Evolutionary conservation across 805 yeast species (phyloP).

Genomic region (Vanderwaltozyma tropicalis): DNA sequence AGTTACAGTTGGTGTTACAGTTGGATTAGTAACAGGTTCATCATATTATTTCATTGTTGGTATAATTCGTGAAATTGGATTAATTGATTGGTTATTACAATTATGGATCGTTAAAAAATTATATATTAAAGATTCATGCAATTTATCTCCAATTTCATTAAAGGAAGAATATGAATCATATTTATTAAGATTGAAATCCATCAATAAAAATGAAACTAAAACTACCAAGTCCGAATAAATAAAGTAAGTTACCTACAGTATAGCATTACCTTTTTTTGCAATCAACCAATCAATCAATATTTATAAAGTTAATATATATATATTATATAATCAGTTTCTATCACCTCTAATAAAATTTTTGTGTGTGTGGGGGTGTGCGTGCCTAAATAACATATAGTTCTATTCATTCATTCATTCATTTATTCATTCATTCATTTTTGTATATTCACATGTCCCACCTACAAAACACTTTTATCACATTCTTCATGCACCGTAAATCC

Average conservation of each 20-base stretch:
- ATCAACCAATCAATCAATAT: too few relatives aligned
- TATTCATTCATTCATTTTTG: too few relatives aligned
- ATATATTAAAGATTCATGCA: conserved; percentile 52
- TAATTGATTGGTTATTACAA: conserved; percentile 52
- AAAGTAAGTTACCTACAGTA: neutral
- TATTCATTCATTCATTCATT: too few relatives aligned
- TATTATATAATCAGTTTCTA: too few relatives aligned
- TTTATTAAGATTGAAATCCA: conserved; percentile 6
- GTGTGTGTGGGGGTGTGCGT: too few relatives aligned
- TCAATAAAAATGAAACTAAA: neutral
- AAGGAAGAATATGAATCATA: conserved; percentile 36
- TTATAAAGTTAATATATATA: too few relatives aligned
- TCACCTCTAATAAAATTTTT: too few relatives aligned
- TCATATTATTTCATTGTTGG: conserved; percentile 44
- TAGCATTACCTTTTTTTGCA: too few relatives aligned
- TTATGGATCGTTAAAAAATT: conserved; percentile 45
- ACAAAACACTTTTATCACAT: too few relatives aligned
- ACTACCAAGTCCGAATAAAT: neutral
- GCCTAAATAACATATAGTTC: too few relatives aligned
- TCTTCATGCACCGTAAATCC: too few relatives aligned
- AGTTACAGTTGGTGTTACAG: conserved; percentile 56
- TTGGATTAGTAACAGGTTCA: conserved; percentile 55
- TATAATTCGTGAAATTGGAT: conserved; percentile 53
- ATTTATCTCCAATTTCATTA: conserved; percentile 37
- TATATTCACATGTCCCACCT: too few relatives aligned